Percentiles rank a stretch among this genome's conserved stretches.
Evolutionary conservation across 768 basidiomycete species (phyloP).

Genomic region (Kockovaella imperatae): DNA sequence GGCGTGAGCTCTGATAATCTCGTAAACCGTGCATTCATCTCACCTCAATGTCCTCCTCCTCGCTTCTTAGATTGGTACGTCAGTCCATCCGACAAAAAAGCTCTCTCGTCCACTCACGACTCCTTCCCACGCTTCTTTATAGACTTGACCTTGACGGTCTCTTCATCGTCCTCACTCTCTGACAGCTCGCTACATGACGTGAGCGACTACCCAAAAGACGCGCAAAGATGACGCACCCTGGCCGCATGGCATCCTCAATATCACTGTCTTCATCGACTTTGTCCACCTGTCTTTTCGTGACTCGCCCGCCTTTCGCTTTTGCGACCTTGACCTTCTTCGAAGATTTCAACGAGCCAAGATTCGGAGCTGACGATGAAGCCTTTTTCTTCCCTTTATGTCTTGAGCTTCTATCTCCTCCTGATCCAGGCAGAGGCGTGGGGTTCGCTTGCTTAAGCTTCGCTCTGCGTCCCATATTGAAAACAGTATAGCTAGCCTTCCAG

Average conservation of each 20-base stretch:
- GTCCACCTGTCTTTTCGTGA: constrained; percentile 16
- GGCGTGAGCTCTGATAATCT: no score
- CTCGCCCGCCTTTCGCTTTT: constrained; percentile 2
- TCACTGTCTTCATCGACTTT: constrained; percentile 36
- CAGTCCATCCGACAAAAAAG: not conserved
- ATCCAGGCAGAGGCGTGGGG: constrained; percentile 33
- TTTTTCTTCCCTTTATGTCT: constrained; percentile 31
- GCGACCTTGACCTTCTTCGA: constrained; percentile 5
- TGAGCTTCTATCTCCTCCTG: constrained; percentile 21
- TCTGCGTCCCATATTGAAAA: constrained; percentile 37
- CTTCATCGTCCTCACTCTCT: constrained; percentile 35
- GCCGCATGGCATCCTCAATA: constrained; percentile 34
- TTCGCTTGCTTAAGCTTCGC: constrained; percentile 41
- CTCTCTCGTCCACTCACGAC: constrained; percentile 7
- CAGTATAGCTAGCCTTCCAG: no score
- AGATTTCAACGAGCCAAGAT: constrained; percentile 7
- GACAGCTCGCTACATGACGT: constrained; percentile 22
- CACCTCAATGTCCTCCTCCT: constrained; percentile 21
- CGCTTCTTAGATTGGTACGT: constrained; percentile 3
- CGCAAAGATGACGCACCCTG: constrained; percentile 24
- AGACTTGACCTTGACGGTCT: constrained; percentile 33
- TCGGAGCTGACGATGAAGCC: constrained; percentile 24
- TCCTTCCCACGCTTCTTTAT: constrained; percentile 22
- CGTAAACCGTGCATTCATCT: no score
- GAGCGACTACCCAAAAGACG: not conserved